Base-by-base conservation (phyloP, 192 early-diverging fungal species). In the Linnemannia zychae region DNA sequence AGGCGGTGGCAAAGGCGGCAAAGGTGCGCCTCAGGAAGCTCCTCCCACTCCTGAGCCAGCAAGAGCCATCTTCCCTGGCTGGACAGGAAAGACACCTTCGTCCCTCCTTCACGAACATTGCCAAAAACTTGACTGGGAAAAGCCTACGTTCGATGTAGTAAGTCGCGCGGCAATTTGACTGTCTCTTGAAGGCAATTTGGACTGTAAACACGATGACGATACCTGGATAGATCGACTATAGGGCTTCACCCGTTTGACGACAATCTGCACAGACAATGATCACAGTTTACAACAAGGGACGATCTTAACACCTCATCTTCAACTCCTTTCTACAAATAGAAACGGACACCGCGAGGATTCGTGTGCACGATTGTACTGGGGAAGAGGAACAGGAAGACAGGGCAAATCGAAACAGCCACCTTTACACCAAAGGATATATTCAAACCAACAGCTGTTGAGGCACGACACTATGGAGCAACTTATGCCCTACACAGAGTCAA, bases 11-110 rank as follows among this genome's bases (percentile, higher is more conserved):
- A 79, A 77, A 28, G 75, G 75, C 24, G 81, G 75, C 7, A 82
- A 76, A 48, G 70, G 40, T 18, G 47, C 40, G 7, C 36, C 15
- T 18, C 38, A 31, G 12, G 72, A 76, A 31, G 78, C 70, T 17
- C 67, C 77, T 18, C 60, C 77, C 5, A 75, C 72, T 4, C 83
- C 83, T 1, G 77, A 85, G 63, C 66, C 74, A 34, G 75, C 83
- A 71, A 74, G 78, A 37, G 66, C 83, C 22, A 73, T 91, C 33
- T 97, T 97, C 84, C 93, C 91, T 34, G 91, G 91, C 36, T 96
- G 96, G 97, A 97, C 96, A 0, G 97, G 97, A 52, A 98, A 98
- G 74, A 95, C 95, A 0, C 96, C 97, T 0, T 90, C 93, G 4
- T 91, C 91, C 4, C 83, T 97, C 5, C 88, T 98, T 3, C 90